phyloP scores from a whole-genome alignment of 2,329 filamentous ascomycete genomes.

The Aspergillus sp. region DNA sequence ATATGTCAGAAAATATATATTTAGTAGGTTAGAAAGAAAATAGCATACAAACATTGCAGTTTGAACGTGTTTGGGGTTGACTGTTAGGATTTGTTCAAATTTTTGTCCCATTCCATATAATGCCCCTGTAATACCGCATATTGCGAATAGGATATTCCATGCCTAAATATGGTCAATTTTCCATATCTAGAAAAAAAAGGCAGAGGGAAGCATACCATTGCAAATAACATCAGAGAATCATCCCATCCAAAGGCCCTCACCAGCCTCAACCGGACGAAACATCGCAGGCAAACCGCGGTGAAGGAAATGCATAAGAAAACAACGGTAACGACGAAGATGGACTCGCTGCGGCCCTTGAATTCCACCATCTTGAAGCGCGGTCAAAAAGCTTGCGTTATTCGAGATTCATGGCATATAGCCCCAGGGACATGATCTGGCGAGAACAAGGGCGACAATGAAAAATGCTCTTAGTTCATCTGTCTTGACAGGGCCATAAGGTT shows the following conservation, averaged over 20 bases:
- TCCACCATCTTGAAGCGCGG: conserved; percentile 20
- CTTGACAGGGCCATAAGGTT: too few relatives aligned
- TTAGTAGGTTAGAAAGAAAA: background rate
- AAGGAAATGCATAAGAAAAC: conserved; percentile 28
- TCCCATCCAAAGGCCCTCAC: conserved; percentile 35
- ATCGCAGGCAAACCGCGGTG: conserved; percentile 28
- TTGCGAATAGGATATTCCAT: conserved; percentile 29
- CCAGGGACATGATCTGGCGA: background rate
- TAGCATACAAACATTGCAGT: conserved; percentile 30
- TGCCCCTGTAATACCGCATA: conserved; percentile 30
- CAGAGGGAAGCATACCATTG: conserved; percentile 25
- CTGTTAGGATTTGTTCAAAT: conserved; percentile 8
- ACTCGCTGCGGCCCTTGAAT: conserved; percentile 26
- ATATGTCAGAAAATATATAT: conserved; percentile 1
- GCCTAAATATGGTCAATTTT: conserved; percentile 11
- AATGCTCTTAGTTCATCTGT: too few relatives aligned
- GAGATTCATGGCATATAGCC: background rate
- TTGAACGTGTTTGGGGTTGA: conserved; percentile 15
- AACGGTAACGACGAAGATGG: conserved; percentile 29
- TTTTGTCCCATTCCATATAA: conserved; percentile 28
- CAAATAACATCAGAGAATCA: conserved; percentile 32
- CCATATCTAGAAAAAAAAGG: background rate
- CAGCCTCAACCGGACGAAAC: conserved; percentile 30
- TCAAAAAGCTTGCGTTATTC: too few relatives aligned
- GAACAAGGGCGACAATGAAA: too few relatives aligned